phyloP scores from a whole-genome alignment of 2,329 filamentous ascomycete species.

The Fusarium foetens region DNA sequence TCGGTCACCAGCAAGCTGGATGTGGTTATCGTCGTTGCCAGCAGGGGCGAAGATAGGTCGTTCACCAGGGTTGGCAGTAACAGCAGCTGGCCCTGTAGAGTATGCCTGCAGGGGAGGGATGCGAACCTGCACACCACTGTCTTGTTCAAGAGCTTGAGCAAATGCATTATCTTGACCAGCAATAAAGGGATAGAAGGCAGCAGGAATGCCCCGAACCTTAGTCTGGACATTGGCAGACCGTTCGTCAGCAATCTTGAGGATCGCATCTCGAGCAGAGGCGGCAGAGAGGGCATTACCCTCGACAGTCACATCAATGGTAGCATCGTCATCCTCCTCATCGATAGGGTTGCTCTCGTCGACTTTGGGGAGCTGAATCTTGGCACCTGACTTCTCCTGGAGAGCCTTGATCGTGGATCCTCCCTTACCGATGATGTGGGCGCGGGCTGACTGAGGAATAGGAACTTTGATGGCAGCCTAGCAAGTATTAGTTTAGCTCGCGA shows the following conservation, averaged over 20 bases:
- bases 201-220: slow-evolving; percentile 83
- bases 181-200: slow-evolving; percentile 96
- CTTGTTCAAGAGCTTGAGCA: slow-evolving; percentile 76
- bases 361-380: slow-evolving; percentile 89
- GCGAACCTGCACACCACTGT: slow-evolving; percentile 80
- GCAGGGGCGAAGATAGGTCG: slow-evolving; percentile 77
- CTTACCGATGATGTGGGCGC: slow-evolving; percentile 92
- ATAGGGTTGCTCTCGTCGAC: slow-evolving; percentile 69
- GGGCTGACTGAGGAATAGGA: slow-evolving; percentile 82
- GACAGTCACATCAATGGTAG: slow-evolving; percentile 84
- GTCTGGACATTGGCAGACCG: slow-evolving; percentile 83
- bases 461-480: slow-evolving; percentile 71
- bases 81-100: slow-evolving; percentile 74
- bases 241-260: slow-evolving; percentile 88
- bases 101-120: slow-evolving; percentile 85
- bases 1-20: slow-evolving; percentile 88
- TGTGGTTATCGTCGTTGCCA: slow-evolving; percentile 75
- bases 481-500: slow-evolving; percentile 33
- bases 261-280: slow-evolving; percentile 83
- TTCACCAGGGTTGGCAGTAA: slow-evolving; percentile 69
- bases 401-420: slow-evolving; percentile 90
- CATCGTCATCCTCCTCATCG: slow-evolving; percentile 80
- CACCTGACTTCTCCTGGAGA: slow-evolving; percentile 89
- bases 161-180: slow-evolving; percentile 79
- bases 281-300: slow-evolving; percentile 93